Evolutionary conservation across 1,284 basidiomycete genomes (phyloP).

Genomic region (Stereum hirsutum): DNA sequence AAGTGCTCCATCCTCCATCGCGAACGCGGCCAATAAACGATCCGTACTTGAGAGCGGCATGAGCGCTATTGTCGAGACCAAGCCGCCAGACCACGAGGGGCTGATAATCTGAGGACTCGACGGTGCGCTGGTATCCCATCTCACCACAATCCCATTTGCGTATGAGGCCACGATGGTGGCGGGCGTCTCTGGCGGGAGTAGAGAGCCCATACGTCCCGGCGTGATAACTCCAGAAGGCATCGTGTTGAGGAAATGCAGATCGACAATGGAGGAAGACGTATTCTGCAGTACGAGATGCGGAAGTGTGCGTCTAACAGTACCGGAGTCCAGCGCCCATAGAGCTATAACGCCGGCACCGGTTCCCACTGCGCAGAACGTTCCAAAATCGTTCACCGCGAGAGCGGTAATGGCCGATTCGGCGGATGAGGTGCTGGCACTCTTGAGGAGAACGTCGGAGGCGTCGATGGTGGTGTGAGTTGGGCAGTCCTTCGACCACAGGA

Average conservation of each 20-base stretch:
- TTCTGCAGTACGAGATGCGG: constrained; percentile 37
- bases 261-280: constrained; percentile 35
- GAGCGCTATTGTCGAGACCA: constrained; percentile 38
- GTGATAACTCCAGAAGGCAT: constrained; percentile 11
- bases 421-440: constrained; percentile 36
- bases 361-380: constrained; percentile 52
- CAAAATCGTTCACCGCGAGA: constrained; percentile 47
- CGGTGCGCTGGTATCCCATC: constrained; percentile 38
- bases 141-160: constrained; percentile 45
- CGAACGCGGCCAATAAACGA: constrained; percentile 45
- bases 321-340: constrained; percentile 42
- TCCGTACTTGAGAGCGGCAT: constrained; percentile 35
- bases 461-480: constrained; percentile 39
- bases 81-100: constrained; percentile 33
- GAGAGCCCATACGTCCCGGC: constrained; percentile 10
- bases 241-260: constrained; percentile 31
- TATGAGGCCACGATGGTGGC: constrained; percentile 36
- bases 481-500: constrained; percentile 48
- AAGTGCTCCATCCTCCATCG: constrained; percentile 52
- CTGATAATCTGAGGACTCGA: constrained; percentile 31
- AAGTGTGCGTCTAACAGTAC: constrained; percentile 27
- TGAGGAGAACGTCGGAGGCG: constrained; percentile 37
- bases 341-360: constrained; percentile 52
- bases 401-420: constrained; percentile 41
- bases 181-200: constrained; percentile 21